Conservation (phyloP, 208 protist species). For the Leishmania tarentolae region DNA sequence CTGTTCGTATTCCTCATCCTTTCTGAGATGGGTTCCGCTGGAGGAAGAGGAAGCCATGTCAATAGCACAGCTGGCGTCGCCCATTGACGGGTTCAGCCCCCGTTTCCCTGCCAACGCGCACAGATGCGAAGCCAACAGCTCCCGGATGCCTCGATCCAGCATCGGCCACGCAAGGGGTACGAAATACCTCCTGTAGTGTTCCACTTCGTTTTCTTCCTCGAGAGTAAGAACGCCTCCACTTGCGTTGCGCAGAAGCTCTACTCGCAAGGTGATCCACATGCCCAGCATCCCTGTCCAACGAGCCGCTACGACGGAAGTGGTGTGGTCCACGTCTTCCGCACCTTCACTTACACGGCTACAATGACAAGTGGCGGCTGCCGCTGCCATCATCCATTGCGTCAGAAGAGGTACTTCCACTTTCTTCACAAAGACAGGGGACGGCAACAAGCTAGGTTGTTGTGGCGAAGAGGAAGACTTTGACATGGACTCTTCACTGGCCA, state of each 20-base stretch:
- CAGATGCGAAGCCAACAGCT: neutral
- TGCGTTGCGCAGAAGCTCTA: neutral
- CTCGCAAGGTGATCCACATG: constrained; percentile 14
- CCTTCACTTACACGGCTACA: neutral
- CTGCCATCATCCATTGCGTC: constrained; percentile 3
- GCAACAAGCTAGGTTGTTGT: neutral
- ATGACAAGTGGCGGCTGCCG: neutral
- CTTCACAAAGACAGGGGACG: neutral
- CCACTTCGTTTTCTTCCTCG: neutral
- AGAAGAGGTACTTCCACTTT: constrained; percentile 3
- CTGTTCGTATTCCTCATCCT: constrained; percentile 13
- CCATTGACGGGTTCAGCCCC: neutral
- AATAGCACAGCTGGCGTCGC: constrained; percentile 1
- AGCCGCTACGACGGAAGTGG: neutral
- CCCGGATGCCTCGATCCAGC: neutral
- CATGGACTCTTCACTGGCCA: neutral
- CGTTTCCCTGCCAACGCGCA: neutral
- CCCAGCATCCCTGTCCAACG: constrained; percentile 9
- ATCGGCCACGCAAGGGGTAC: constrained; percentile 16
- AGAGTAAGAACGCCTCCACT: neutral
- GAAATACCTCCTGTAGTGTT: constrained; percentile 15
- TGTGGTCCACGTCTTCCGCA: neutral
- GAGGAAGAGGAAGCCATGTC: neutral
- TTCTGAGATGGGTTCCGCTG: neutral
- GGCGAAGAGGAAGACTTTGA: neutral